Evolutionary conservation across 2,329 filamentous ascomycete genomes (phyloP).

Genomic region (Grosmannia clavigera): DNA sequence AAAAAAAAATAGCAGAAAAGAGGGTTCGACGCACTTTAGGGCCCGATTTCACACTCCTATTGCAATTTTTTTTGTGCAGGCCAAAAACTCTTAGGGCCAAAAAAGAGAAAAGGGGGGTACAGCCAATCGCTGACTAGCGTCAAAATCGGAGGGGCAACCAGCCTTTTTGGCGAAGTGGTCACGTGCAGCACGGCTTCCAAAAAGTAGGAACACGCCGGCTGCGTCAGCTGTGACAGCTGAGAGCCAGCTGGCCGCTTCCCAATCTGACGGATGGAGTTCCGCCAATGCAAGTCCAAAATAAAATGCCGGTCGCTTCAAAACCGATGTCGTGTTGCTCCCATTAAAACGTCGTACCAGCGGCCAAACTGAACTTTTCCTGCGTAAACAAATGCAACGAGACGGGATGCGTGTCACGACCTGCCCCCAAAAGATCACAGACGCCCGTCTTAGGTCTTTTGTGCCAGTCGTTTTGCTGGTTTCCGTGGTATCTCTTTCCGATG

Average conservation of each 20-base stretch:
- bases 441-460: background rate
- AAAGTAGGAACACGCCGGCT: background rate
- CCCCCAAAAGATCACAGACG: background rate
- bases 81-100: slow-evolving; percentile 14
- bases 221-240: background rate
- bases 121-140: slow-evolving; percentile 14
- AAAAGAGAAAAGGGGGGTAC: slow-evolving; percentile 8
- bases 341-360: background rate
- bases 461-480: slow-evolving; percentile 21
- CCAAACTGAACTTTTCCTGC: background rate
- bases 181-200: background rate
- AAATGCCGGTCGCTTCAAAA: background rate
- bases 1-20: slow-evolving; percentile 1
- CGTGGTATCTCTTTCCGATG: slow-evolving; percentile 41
- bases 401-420: background rate
- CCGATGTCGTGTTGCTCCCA: background rate
- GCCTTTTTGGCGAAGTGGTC: background rate
- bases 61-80: slow-evolving; percentile 11
- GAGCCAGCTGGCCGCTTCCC: background rate
- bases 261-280: no score
- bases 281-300: background rate
- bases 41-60: background rate
- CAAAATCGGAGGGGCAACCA: background rate
- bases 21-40: slow-evolving; percentile 1
- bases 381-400: background rate